Evolutionary conservation across 192 early-diverging fungal genomes (phyloP).

Genomic region (Glomus cerebriforme): DNA sequence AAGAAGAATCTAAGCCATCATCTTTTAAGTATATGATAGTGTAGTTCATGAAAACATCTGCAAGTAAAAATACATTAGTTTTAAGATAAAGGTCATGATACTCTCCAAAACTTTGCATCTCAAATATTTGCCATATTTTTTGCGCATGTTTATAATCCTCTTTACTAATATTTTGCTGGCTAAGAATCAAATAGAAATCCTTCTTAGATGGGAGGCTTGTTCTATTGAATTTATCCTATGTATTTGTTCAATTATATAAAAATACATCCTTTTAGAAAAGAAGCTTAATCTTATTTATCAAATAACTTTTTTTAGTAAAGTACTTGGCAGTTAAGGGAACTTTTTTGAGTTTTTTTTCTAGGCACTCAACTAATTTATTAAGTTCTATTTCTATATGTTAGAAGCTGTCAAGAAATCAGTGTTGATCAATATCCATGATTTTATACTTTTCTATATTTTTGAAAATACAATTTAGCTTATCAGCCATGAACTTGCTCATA

Average conservation of each 20-base stretch:
- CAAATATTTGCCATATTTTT: too few relatives aligned
- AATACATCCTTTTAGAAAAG: constrained; percentile 11
- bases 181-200: constrained; percentile 24
- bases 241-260: constrained; percentile 21
- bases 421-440: too few relatives aligned
- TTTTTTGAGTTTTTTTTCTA: constrained; percentile 19
- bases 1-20: constrained; percentile 17
- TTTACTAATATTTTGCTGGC: too few relatives aligned
- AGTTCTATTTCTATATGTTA: constrained; percentile 6
- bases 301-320: constrained; percentile 20
- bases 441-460: too few relatives aligned
- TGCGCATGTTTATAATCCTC: too few relatives aligned
- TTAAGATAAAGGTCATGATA: too few relatives aligned
- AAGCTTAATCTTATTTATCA: too few relatives aligned
- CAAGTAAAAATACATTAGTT: constrained; percentile 28
- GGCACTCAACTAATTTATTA: constrained; percentile 2
- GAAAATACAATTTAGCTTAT: too few relatives aligned
- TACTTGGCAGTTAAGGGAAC: constrained; percentile 12
- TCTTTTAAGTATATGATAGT: constrained; percentile 24
- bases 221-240: constrained; percentile 25
- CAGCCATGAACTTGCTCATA: too few relatives aligned
- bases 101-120: too few relatives aligned
- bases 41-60: constrained; percentile 25
- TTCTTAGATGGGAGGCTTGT: constrained; percentile 11
- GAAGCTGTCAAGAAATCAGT: too few relatives aligned